Evolutionary conservation across 495 filamentous ascomycete genomes (phyloP).

Genomic region (Penicillium herquei): DNA sequence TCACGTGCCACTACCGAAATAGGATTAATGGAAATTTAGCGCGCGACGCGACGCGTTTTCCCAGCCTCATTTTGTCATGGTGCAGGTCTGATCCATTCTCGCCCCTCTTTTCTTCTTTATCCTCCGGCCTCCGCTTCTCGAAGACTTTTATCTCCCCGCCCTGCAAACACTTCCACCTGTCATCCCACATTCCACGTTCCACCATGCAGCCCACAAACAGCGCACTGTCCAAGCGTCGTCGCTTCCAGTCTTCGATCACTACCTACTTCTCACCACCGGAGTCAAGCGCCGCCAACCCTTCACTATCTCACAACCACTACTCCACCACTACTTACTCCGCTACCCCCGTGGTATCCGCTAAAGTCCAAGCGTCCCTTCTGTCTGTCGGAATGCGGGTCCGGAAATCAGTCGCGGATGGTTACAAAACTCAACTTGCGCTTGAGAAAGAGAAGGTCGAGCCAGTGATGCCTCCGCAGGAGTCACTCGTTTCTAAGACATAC

Average conservation of each 20-base stretch:
- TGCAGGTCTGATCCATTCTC: too few relatives aligned
- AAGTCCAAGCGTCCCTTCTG: constrained; percentile 73
- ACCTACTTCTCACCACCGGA: constrained; percentile 35
- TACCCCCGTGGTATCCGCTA: constrained; percentile 53
- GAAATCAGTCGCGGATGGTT: constrained; percentile 87
- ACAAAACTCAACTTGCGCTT: constrained; percentile 62
- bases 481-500: constrained; percentile 8
- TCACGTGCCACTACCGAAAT: too few relatives aligned
- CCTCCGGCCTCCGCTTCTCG: neutral
- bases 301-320: constrained; percentile 42
- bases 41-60: too few relatives aligned
- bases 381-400: constrained; percentile 90
- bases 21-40: too few relatives aligned
- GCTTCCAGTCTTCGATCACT: constrained; percentile 49
- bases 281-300: constrained; percentile 10
- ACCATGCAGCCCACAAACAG: constrained; percentile 19
- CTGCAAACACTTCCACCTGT: too few relatives aligned
- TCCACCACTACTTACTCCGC: constrained; percentile 41
- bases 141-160: too few relatives aligned
- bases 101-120: too few relatives aligned
- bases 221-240: constrained; percentile 39
- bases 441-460: constrained; percentile 25
- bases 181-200: constrained; percentile 12
- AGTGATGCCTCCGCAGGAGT: constrained; percentile 13
- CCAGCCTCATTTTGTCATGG: too few relatives aligned